These are phyloP conservation scores for Geotrichum carabidarum DNA, from an alignment of 1,139 yeast genomes.

Conservation along the genomic window DNA sequence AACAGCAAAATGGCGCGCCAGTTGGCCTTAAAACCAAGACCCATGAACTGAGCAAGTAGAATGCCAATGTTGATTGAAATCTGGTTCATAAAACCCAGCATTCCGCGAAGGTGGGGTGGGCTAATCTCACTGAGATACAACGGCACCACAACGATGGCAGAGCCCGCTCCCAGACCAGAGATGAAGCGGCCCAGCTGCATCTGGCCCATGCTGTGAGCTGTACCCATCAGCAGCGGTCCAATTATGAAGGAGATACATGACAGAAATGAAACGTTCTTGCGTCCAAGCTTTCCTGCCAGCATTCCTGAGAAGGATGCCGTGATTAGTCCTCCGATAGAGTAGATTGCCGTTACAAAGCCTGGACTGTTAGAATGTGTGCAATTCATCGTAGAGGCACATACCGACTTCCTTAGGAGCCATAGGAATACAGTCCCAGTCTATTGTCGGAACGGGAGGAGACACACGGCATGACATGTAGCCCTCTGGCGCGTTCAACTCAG, in stretches of 20 bases:
- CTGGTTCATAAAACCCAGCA: slow-evolving; percentile 84
- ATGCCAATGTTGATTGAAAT: slow-evolving; percentile 82
- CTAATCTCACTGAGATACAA: slow-evolving; percentile 74
- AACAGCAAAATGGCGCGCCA: slow-evolving; percentile 69
- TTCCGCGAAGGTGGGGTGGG: slow-evolving; percentile 63
- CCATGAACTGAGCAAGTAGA: slow-evolving; percentile 66
- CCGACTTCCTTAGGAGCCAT: slow-evolving; percentile 67
- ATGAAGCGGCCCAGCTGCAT: slow-evolving; percentile 68
- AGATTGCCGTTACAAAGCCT: slow-evolving; percentile 65
- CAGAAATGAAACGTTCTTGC: slow-evolving; percentile 53
- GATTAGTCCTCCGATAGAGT: slow-evolving; percentile 78
- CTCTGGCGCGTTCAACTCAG: slow-evolving; percentile 83
- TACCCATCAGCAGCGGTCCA: slow-evolving; percentile 65
- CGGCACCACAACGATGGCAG: slow-evolving; percentile 79
- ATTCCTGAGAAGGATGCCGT: slow-evolving; percentile 72
- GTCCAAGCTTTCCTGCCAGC: slow-evolving; percentile 64
- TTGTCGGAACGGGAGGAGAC: slow-evolving; percentile 29
- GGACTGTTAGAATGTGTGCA: neutral
- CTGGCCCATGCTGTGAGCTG: slow-evolving; percentile 43
- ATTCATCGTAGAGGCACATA: neutral
- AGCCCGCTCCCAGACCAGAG: slow-evolving; percentile 83
- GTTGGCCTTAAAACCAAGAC: slow-evolving; percentile 59
- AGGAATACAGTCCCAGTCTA: slow-evolving; percentile 49
- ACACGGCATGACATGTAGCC: slow-evolving; percentile 52
- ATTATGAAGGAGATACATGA: slow-evolving; percentile 53